Evolutionary conservation across 2,329 filamentous ascomycete species (phyloP).

Genomic region (Coniella vitis): DNA sequence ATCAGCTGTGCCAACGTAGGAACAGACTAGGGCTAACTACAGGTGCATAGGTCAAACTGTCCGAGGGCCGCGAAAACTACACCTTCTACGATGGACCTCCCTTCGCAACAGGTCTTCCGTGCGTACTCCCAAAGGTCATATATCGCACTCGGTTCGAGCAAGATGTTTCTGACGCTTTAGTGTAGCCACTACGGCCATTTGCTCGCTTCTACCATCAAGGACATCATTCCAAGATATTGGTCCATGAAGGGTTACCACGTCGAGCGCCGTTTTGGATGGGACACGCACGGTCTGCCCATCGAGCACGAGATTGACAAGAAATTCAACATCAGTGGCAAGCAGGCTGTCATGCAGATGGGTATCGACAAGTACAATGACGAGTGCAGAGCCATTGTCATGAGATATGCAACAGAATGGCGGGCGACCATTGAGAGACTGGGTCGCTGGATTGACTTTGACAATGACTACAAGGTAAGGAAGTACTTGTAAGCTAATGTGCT

Average conservation of each 20-base stretch:
- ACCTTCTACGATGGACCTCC: conserved; percentile 91
- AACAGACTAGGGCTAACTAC: not conserved
- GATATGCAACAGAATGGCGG: conserved; percentile 81
- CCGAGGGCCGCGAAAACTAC: conserved; percentile 73
- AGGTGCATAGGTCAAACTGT: conserved; percentile 60
- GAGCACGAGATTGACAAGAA: conserved; percentile 98
- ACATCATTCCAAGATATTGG: conserved; percentile 95
- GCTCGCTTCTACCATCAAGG: conserved; percentile 90
- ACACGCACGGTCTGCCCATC: conserved; percentile 87
- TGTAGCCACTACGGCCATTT: conserved; percentile 59
- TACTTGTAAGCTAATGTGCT: not conserved
- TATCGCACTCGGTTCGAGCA: too few species aligned
- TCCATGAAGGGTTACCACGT: conserved; percentile 95
- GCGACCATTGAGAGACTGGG: conserved; percentile 81
- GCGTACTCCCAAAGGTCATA: not conserved
- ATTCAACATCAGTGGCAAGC: conserved; percentile 70
- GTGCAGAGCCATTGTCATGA: conserved; percentile 89
- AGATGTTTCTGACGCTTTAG: not conserved
- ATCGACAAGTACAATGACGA: conserved; percentile 87
- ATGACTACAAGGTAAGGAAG: conserved; percentile 68
- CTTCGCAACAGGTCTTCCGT: conserved; percentile 63
- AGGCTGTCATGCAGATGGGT: conserved; percentile 79
- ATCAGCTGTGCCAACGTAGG: not conserved
- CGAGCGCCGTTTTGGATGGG: conserved; percentile 90
- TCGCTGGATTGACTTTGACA: conserved; percentile 96